Evolutionary conservation across 192 early-diverging fungal species (phyloP).

Genomic region (Podila clonocystis): DNA sequence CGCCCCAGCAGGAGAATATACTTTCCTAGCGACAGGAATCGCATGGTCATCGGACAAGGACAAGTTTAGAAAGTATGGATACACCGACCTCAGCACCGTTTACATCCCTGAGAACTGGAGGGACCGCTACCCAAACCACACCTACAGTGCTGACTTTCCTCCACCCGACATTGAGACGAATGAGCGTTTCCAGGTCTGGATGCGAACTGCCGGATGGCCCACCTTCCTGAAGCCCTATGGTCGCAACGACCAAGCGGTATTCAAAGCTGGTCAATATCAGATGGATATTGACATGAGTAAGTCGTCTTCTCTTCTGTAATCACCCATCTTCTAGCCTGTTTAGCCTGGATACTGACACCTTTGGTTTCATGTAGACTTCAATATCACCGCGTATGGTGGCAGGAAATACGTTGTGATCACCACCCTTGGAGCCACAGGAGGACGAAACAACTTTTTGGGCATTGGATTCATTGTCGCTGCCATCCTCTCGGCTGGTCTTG

Average conservation of each 20-base stretch:
- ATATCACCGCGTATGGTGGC: conserved; percentile 87
- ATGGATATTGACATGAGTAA: conserved; percentile 78
- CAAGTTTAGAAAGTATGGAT: conserved; percentile 65
- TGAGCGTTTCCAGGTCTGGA: conserved; percentile 96
- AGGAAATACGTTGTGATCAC: conserved; percentile 95
- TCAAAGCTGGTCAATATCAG: conserved; percentile 75
- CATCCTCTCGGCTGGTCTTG: conserved; percentile 87
- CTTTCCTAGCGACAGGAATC: conserved; percentile 73
- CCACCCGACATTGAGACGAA: conserved; percentile 73
- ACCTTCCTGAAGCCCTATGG: conserved; percentile 95
- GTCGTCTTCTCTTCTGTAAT: conserved; percentile 9
- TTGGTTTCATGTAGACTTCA: conserved; percentile 72
- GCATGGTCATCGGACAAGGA: conserved; percentile 87
- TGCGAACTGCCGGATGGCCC: conserved; percentile 92
- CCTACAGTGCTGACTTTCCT: conserved; percentile 60
- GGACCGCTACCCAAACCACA: conserved; percentile 61
- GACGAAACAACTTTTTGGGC: conserved; percentile 96
- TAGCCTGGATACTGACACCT: background rate
- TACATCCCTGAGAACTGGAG: conserved; percentile 89
- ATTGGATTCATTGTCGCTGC: conserved; percentile 93
- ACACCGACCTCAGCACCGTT: conserved; percentile 62
- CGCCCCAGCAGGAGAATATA: conserved; percentile 34
- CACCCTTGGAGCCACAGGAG: conserved; percentile 91
- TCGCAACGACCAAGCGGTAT: conserved; percentile 65
- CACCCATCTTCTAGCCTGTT: too few relatives aligned